A percentile compares a stretch with the other conserved stretches of the same genome.
These are phyloP conservation scores for Xylaria castorea DNA, from an alignment of 495 filamentous ascomycete species.

Conservation along the genomic window DNA sequence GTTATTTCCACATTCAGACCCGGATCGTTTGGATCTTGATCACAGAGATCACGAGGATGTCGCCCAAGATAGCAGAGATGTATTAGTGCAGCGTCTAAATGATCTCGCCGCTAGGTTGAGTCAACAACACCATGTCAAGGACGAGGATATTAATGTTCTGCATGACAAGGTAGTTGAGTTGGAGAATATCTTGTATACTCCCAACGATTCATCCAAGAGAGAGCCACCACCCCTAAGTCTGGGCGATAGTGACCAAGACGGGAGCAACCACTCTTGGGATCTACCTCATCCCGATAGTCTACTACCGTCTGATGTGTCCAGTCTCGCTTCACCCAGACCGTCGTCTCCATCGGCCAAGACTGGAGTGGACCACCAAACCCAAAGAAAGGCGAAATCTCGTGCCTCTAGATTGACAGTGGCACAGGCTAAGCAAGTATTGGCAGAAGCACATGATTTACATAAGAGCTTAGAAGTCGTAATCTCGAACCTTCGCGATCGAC, in stretches of 20 bases:
- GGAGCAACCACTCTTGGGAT: constrained; percentile 33
- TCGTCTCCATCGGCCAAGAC: constrained; percentile 31
- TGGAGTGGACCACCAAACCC: neutral
- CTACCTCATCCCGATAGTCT: constrained; percentile 15
- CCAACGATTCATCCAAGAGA: neutral
- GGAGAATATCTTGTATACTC: constrained; percentile 40
- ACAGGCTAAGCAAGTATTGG: constrained; percentile 43
- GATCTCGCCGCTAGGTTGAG: constrained; percentile 51
- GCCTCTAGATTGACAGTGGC: constrained; percentile 29
- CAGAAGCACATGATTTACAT: constrained; percentile 50
- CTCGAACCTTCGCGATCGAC: constrained; percentile 48
- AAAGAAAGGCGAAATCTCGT: constrained; percentile 1
- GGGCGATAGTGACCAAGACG: neutral
- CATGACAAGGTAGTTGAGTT: constrained; percentile 56
- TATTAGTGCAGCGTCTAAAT: constrained; percentile 56
- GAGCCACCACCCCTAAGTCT: neutral
- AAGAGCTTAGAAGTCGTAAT: constrained; percentile 47
- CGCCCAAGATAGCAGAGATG: constrained; percentile 54
- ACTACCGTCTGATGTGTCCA: constrained; percentile 18
- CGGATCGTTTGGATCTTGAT: constrained; percentile 20
- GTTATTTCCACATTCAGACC: constrained; percentile 30
- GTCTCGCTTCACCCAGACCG: constrained; percentile 26
- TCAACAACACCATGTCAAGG: constrained; percentile 34
- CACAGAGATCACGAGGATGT: constrained; percentile 31
- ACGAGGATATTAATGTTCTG: constrained; percentile 43